phyloP scores from a whole-genome alignment of 768 basidiomycete genomes.

The Suillus alpinus region DNA sequence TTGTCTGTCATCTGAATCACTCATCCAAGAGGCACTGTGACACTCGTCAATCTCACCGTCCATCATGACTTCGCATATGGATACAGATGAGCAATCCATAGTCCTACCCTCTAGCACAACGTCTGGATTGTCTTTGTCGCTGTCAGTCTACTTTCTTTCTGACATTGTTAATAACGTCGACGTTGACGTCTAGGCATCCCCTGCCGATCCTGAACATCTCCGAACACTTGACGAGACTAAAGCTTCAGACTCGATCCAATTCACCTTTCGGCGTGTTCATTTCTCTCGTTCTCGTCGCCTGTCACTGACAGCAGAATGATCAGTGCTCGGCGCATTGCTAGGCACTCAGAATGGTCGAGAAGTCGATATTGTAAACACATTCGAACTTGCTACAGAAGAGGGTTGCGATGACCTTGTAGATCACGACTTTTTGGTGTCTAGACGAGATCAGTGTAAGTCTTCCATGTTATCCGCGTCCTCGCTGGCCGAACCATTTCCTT shows the following conservation, averaged over 20 bases:
- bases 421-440: constrained; percentile 74
- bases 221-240: constrained; percentile 86
- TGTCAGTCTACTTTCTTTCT: constrained; percentile 45
- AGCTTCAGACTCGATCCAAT: constrained; percentile 62
- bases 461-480: neutral
- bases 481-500: constrained; percentile 7
- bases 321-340: constrained; percentile 90
- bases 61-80: constrained; percentile 58
- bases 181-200: constrained; percentile 67
- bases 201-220: constrained; percentile 96
- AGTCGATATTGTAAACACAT: constrained; percentile 96
- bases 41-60: neutral
- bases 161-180: constrained; percentile 10
- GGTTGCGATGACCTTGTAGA: constrained; percentile 63
- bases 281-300: neutral
- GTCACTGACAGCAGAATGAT: neutral
- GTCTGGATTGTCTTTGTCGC: constrained; percentile 70
- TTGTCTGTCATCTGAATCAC: neutral
- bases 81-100: constrained; percentile 73
- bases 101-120: constrained; percentile 69
- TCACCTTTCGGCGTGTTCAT: constrained; percentile 60
- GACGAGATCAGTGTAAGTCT: constrained; percentile 83
- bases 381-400: constrained; percentile 74
- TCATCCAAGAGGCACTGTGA: neutral
- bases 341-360: constrained; percentile 94